Conservation (phyloP, 352 stramenopile genomes). For the Globisporangium apiculatum region DNA sequence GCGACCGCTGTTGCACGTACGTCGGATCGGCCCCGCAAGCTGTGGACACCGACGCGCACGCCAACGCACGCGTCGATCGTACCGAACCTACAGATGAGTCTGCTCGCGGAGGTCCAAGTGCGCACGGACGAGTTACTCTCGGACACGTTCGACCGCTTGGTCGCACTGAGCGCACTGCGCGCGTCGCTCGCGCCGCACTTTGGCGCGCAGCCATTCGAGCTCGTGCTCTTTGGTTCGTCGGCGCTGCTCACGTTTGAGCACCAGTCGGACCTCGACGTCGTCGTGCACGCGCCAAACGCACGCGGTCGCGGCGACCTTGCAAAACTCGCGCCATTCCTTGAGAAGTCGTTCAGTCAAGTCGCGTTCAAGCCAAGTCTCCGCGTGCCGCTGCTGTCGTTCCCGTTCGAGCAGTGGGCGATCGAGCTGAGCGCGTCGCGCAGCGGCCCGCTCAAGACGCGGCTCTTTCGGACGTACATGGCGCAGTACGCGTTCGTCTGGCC, state of each 20-base stretch:
- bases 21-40: constrained; percentile 12
- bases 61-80: constrained; percentile 25
- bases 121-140: constrained; percentile 44
- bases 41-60: constrained; percentile 21
- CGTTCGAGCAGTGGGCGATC: constrained; percentile 51
- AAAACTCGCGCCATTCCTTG: constrained; percentile 24
- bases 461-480: constrained; percentile 64
- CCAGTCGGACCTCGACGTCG: constrained; percentile 69
- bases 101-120: constrained; percentile 43
- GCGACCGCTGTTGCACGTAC: constrained; percentile 27
- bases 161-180: constrained; percentile 37
- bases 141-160: constrained; percentile 58
- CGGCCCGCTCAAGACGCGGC: constrained; percentile 62
- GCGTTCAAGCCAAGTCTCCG: constrained; percentile 36
- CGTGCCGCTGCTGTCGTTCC: constrained; percentile 61
- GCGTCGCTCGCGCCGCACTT: constrained; percentile 30
- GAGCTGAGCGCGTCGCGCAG: constrained; percentile 51
- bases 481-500: constrained; percentile 72
- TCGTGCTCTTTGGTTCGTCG: constrained; percentile 67
- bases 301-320: constrained; percentile 15
- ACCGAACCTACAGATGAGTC: constrained; percentile 50
- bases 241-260: constrained; percentile 68
- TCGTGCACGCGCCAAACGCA: constrained; percentile 17
- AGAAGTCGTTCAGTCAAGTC: constrained; percentile 25
- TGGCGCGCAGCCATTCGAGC: constrained; percentile 31